Base-by-base conservation (phyloP, 2,329 filamentous ascomycete genomes). In the Graphilbum sp. region DNA sequence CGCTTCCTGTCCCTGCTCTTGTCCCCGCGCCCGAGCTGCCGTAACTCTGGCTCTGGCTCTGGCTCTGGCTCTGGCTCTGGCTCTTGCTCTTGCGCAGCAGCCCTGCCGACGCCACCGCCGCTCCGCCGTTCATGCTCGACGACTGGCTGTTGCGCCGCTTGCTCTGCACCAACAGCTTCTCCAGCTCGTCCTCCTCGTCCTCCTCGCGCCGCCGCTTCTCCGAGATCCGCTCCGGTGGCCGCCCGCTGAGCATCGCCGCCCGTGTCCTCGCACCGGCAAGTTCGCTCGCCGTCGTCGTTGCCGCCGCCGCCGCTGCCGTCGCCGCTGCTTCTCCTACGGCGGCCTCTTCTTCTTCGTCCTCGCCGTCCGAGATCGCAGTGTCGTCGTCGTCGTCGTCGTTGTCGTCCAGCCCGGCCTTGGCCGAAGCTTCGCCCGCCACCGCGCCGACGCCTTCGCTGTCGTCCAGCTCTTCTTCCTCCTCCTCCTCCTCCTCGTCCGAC, bases 131-230 rank as follows among this genome's bases (percentile, higher is more conserved):
- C 11, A 9, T 9, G 15, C 13, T 29, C 11, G 10, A 13, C 8
- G 70, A 67, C 27, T 41, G 38, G 39, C 60, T 64, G 52, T 68
- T 75, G 49, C 71, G 76, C 29, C 74, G 67, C 31, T 74, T 67
- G 51, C 77, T 79, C 50, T 63, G 64, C 35, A 70, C 62, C 46
- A 83, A 75, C 49, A 95, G 67, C 58, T 90, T 93, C 39, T 77
- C 76, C n/a, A 96, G 61, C 51, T 88, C 84, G 46, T 95, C 87
- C 40, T 94, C 87, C 34, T 95, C 88, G 44, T 93, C 85, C 41
- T 95, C 88, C 53, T 94, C 87, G 49, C 90, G 74, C 35, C 88
- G 73, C 35, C 88, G 79, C 58, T 96, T 96, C 55, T 93, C 84
- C 0, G 85, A 80, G 16, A 93, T 59, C 38, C 84, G 72, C 56